These are phyloP conservation scores for Coniella lustricola DNA, from an alignment of 2,329 filamentous ascomycete species.

Conservation along the genomic window DNA sequence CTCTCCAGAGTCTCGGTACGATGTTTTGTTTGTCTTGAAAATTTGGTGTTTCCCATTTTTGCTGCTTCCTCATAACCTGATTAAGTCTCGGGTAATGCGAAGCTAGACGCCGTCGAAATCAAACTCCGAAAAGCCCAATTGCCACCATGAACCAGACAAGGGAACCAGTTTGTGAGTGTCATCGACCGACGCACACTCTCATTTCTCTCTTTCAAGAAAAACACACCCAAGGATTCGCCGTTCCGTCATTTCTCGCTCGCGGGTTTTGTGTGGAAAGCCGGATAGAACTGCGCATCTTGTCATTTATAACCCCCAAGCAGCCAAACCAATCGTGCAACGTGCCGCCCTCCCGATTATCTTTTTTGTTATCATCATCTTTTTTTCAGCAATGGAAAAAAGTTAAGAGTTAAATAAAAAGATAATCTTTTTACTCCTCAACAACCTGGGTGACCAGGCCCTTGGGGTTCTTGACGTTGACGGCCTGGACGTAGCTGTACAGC, in stretches of 20 bases:
- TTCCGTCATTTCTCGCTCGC: constrained; percentile 5
- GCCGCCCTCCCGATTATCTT: constrained; percentile 7
- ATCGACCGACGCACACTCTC: constrained; percentile 18
- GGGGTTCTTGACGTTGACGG: constrained; percentile 98
- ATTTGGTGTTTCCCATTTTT: constrained; percentile 14
- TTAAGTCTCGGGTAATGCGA: constrained; percentile 33
- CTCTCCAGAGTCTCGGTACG: neutral
- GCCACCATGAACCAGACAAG: constrained; percentile 33
- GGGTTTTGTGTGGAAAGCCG: neutral
- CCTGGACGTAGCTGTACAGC: constrained; percentile 99
- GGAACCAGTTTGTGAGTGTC: constrained; percentile 18
- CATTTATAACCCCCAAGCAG: neutral
- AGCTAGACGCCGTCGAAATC: constrained; percentile 35
- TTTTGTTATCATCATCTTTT: too few relatives aligned
- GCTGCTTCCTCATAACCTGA: constrained; percentile 23
- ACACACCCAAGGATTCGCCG: constrained; percentile 11
- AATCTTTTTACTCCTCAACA: constrained; percentile 55
- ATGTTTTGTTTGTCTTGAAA: constrained; percentile 9
- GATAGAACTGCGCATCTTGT: neutral
- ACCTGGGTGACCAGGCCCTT: constrained; percentile 93
- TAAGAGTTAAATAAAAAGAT: too few relatives aligned
- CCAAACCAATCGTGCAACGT: constrained; percentile 16
- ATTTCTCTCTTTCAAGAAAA: neutral
- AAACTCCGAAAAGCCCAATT: constrained; percentile 36
- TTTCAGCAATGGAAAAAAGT: too few relatives aligned